Evolutionary conservation across 192 early-diverging fungal species (phyloP), one percentile per base, ranked within the genome.

Genomic region (Mortierella hygrophila): DNA sequence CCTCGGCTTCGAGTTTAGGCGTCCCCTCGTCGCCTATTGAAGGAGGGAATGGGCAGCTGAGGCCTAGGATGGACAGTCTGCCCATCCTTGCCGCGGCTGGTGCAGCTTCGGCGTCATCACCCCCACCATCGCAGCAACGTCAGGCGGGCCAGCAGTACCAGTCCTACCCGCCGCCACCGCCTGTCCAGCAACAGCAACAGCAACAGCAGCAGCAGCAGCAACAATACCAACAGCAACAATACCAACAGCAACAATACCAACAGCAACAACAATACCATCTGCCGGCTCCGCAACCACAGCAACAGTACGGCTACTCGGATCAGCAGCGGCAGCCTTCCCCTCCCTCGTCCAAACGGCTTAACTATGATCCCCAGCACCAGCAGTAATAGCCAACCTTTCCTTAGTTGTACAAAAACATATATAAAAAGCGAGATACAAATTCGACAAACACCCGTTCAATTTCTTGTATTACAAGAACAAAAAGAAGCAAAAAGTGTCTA

Each of bases 11-110:
- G 1, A 85, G 74, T 72, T 20, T 76, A 18, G 69, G 72, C n/a
- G 57, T 44, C 60, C 82, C 82, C 4, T 63, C 83, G 13, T 85
- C 83, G 1, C 83, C 77, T 20, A 69, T 76, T 42, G 83, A 85
- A 0, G 69, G 78, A 7, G 13, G 49, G 5, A 52, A 9, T 23
- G 75, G 74, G 15, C 71, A 76, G 1, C 35, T 81, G 49, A 38
- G 73, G 44, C 84, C 84, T n/a, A 52, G 84, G 8, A 74, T 78
- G 23, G 84, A 86, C 60, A 86, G 84, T 38, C 40, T 86, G 15
- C 79, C 79, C 6, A 76, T 74, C 29, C n/a, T 57, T 26, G 21
- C 57, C 16, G 8, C 76, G 35, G 57, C 69, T 16, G 44, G 37
- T 40, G 72, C 63, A 16, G 65, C 16, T 60, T 57, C 55, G 29